phyloP scores from a whole-genome alignment of 2,329 filamentous ascomycete species.

The Capronia coronata region DNA sequence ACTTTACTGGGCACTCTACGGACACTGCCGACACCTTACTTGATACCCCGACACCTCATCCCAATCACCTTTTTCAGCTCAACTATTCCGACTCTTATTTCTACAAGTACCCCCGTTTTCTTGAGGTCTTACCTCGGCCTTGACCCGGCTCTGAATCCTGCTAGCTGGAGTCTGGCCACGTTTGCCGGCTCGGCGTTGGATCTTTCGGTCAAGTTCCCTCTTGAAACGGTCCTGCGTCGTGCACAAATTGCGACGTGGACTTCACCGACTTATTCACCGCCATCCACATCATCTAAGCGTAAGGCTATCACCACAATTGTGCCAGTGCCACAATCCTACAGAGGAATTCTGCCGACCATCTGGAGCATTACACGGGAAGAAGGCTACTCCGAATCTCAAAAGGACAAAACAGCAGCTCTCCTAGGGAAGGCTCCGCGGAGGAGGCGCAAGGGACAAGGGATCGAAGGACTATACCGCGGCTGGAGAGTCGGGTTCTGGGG shows the following conservation, averaged over 20 bases:
- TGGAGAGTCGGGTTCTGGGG: slow-evolving; percentile 54
- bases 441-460: slow-evolving; percentile 48
- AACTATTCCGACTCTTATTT: slow-evolving; percentile 74
- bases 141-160: slow-evolving; percentile 73
- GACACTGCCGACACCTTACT: slow-evolving; percentile 60
- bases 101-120: slow-evolving; percentile 73
- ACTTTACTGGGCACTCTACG: slow-evolving; percentile 73
- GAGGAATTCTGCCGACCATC: slow-evolving; percentile 85
- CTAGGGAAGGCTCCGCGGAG: slow-evolving; percentile 39
- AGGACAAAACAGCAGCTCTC: slow-evolving; percentile 35
- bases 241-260: slow-evolving; percentile 72
- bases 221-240: slow-evolving; percentile 85
- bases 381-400: slow-evolving; percentile 51
- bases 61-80: slow-evolving; percentile 83
- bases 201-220: slow-evolving; percentile 76
- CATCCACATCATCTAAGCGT: slow-evolving; percentile 37
- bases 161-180: slow-evolving; percentile 71
- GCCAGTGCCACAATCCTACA: slow-evolving; percentile 66
- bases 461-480: slow-evolving; percentile 52
- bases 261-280: slow-evolving; percentile 36
- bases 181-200: slow-evolving; percentile 75
- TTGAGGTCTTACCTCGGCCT: slow-evolving; percentile 79
- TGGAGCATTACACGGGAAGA: slow-evolving; percentile 80
- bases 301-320: slow-evolving; percentile 64
- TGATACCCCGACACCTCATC: slow-evolving; percentile 64